phyloP scores from a whole-genome alignment of 306 rosid genomes.

The Erythrophleum fordii region DNA sequence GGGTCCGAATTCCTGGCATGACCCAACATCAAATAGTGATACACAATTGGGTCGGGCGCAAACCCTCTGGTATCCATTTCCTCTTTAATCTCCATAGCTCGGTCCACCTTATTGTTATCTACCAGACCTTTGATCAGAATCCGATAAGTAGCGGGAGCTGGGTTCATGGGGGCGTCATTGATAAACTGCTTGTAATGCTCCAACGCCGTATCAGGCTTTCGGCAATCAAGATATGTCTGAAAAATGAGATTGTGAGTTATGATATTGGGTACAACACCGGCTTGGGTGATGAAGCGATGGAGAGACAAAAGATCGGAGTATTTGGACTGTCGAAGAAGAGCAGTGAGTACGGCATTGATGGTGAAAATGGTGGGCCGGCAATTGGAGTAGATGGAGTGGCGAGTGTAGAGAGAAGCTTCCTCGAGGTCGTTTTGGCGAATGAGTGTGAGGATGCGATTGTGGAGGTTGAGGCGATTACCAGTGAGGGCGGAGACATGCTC shows the following conservation, averaged over 20 bases:
- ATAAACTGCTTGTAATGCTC: slow-evolving; percentile 85
- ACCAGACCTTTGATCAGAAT: slow-evolving; percentile 80
- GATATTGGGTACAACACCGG: slow-evolving; percentile 87
- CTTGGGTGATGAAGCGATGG: slow-evolving; percentile 90
- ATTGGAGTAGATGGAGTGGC: slow-evolving; percentile 92
- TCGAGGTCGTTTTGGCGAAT: slow-evolving; percentile 89
- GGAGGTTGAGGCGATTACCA: slow-evolving; percentile 87
- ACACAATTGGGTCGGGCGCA: slow-evolving; percentile 66
- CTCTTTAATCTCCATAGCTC: slow-evolving; percentile 79
- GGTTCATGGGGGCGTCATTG: slow-evolving; percentile 89
- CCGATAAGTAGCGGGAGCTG: slow-evolving; percentile 80
- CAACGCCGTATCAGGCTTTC: slow-evolving; percentile 87
- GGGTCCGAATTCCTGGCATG: slow-evolving; percentile 63
- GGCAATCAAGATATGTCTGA: slow-evolving; percentile 90
- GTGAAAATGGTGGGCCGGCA: slow-evolving; percentile 95
- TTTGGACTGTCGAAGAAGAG: slow-evolving; percentile 83
- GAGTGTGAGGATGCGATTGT: slow-evolving; percentile 72
- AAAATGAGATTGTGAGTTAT: slow-evolving; percentile 85
- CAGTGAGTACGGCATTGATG: slow-evolving; percentile 79
- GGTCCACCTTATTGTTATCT: slow-evolving; percentile 67
- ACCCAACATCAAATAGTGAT: slow-evolving; percentile 86
- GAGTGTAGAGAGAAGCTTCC: slow-evolving; percentile 89
- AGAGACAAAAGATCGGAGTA: slow-evolving; percentile 88
- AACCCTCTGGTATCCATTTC: slow-evolving; percentile 74
- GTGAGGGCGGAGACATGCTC: slow-evolving; percentile 77